Evolutionary conservation across 495 filamentous ascomycete genomes (phyloP).

Genomic region (Tuber melanosporum): DNA sequence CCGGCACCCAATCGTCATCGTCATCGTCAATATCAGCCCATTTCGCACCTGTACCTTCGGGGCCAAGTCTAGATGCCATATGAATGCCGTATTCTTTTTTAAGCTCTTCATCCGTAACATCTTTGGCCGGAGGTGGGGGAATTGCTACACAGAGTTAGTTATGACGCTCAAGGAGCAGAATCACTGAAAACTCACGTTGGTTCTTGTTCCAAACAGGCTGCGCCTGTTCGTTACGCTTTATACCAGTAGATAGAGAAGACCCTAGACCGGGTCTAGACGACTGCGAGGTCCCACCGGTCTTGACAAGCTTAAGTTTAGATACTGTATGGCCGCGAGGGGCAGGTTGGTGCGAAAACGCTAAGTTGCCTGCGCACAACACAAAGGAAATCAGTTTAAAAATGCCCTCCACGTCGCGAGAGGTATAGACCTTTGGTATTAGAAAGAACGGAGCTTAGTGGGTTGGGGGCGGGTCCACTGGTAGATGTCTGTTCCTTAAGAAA

Average conservation of each 20-base stretch:
- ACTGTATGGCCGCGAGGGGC: conserved; percentile 24
- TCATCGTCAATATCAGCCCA: conserved; percentile 99
- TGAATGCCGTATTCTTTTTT: conserved; percentile 95
- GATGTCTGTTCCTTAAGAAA: conserved; percentile 58
- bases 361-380: conserved; percentile 37
- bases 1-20: conserved; percentile 95
- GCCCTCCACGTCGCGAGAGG: conserved; percentile 10
- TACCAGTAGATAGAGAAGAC: conserved; percentile 48
- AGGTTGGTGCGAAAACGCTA: conserved; percentile 25
- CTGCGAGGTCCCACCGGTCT: conserved; percentile 33
- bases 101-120: conserved; percentile 93
- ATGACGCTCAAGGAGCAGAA: conserved; percentile 4
- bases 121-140: conserved; percentile 73
- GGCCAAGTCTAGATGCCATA: conserved; percentile 80
- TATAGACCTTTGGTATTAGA: conserved; percentile 32
- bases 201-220: conserved; percentile 93
- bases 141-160: conserved; percentile 50
- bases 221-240: conserved; percentile 52
- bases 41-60: conserved; percentile 68
- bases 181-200: conserved; percentile 59
- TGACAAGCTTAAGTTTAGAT: conserved; percentile 39
- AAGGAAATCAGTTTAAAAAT: conserved; percentile 21
- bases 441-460: conserved; percentile 27
- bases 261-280: conserved; percentile 48
- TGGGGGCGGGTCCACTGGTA: conserved; percentile 40